Evolutionary conservation across 495 filamentous ascomycete genomes (phyloP), one percentile per base, ranked within the genome.

Genomic region (Hyaloscypha bicolor): DNA sequence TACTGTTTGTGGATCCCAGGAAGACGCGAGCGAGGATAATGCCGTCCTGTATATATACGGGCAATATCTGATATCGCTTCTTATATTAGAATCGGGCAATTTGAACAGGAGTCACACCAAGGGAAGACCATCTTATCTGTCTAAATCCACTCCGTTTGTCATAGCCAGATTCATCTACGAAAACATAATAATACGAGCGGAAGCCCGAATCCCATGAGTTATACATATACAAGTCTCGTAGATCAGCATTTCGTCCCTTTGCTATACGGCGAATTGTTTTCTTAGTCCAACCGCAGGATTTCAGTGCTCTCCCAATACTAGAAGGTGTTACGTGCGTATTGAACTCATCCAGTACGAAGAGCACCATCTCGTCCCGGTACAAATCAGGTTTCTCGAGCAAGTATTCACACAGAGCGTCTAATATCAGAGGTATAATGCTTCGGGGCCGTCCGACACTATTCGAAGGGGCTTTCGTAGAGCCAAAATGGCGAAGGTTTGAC

Each of bases 1-100:
- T 63, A 45, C 73, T 73, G 72, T 80, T 75, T 58, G 74, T 81
- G 32, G 71, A 76, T 52, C 80, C 78, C 56, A 73, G 51, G 64
- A 78, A 82, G 2, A 82, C 71, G 21, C 68, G 67, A 53, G 72
- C 69, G 4, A 78, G 52, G 9, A 70, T 59, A 48, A 81, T 73
- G 29, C 81, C 74, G 64, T 80, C 76, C 63, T 79, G 69, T 55
- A 72, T 71, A 73, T 81, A 82, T 29, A 75, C 76, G 30, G 74
- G 77, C 52, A 81, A 68, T 22, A 82, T 82, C 60, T 81, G 72
- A 57, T 77, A 75, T 45, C 74, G 61, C 61, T 77, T 45, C 22
- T 71, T 71, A 33, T 74, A 73, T 37, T 78, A 66, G 42, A 79
- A 76, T 42, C 66, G 39, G 31, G 74, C 71, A 35, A 79, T 66